Evolutionary conservation across 208 protist species (phyloP), one percentile per base, ranked within the genome.

Genomic region (Zelonia costaricensis): DNA sequence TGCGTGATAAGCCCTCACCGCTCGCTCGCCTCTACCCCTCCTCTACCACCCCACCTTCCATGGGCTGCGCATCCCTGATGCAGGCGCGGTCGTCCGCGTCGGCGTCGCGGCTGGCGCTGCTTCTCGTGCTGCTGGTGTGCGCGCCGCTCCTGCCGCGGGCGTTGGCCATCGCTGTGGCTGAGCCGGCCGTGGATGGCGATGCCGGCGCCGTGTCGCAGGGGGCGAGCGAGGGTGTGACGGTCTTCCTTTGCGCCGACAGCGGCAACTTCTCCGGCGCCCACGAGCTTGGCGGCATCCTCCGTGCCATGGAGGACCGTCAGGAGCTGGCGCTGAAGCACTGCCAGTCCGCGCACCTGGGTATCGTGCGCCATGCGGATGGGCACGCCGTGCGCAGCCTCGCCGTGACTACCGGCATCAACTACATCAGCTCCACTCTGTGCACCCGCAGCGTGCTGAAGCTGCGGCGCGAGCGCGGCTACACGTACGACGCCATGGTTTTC

Each of bases 341-440:
- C 60, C 69, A 80, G 55, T 68, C 52, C n/a, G 74, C 68, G 0
- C 74, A 78, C 53, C 48, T 80, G 31, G 82, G 82, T 36, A 52
- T 61, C 55, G 62, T 85, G 30, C 46, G 45, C 18, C 70, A 70
- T 28, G 70, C 55, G 3, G 62, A 81, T 25, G 82, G 78, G 12
- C 57, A 62, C 36, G 42, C 49, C 36, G 44, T 80, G 16, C 62
- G 47, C 23, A 67, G 66, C 22, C 46, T 88, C 22, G 69, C 51
- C 15, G 72, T 85, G 30, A 78, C 78, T n/a, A 85, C 82, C 2
- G 82, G 78, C 33, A 80, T 83, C 51, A 79, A 79, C 46, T 82
- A 72, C 55, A 46, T 80, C 49, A 80, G 66, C 48, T 63, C 78
- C 9, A 69, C 78, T 3, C 56, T 82, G 36, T 88, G 82, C 66